Evolutionary conservation across 2,329 filamentous ascomycete species (phyloP).

Genomic region (Colletotrichum coccodes): DNA sequence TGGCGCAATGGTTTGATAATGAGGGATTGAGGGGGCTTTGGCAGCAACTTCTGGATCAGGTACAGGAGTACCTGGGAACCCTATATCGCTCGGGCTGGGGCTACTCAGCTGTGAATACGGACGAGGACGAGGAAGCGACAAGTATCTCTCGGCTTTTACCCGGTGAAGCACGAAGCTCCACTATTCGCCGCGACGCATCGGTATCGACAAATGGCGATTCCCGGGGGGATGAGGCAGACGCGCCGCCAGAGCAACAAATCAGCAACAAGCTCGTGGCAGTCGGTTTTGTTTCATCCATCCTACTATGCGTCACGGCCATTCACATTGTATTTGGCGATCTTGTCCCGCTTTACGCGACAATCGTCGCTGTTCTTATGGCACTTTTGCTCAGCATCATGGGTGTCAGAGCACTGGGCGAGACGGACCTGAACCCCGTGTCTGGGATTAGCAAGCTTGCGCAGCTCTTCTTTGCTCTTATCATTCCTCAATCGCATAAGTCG

Average conservation of each 20-base stretch:
- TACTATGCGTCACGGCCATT: conserved; percentile 84
- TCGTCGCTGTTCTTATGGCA: conserved; percentile 85
- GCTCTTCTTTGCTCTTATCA: conserved; percentile 91
- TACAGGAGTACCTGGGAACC: not conserved
- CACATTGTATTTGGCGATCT: conserved; percentile 85
- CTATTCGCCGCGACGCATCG: not conserved
- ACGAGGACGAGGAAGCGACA: conserved; percentile 15
- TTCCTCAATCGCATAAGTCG: conserved; percentile 81
- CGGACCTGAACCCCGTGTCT: conserved; percentile 94
- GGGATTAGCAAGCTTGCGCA: conserved; percentile 98
- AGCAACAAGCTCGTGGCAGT: conserved; percentile 75
- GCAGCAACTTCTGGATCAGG: not conserved
- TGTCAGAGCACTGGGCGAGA: conserved; percentile 78
- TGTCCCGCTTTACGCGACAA: conserved; percentile 80
- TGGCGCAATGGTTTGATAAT: conserved; percentile 40
- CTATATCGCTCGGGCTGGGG: not conserved
- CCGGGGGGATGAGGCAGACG: conserved; percentile 80
- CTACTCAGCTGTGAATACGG: conserved; percentile 17
- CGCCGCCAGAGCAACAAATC: conserved; percentile 85
- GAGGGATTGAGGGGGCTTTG: not conserved
- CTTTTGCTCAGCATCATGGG: conserved; percentile 82
- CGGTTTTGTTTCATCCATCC: conserved; percentile 80
- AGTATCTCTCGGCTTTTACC: conserved; percentile 16
- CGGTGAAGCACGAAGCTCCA: not conserved
- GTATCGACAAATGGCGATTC: not conserved